Evolutionary conservation across 2,329 filamentous ascomycete species (phyloP), one percentile per base, ranked within the genome.

Genomic region (Bertia moriformis): DNA sequence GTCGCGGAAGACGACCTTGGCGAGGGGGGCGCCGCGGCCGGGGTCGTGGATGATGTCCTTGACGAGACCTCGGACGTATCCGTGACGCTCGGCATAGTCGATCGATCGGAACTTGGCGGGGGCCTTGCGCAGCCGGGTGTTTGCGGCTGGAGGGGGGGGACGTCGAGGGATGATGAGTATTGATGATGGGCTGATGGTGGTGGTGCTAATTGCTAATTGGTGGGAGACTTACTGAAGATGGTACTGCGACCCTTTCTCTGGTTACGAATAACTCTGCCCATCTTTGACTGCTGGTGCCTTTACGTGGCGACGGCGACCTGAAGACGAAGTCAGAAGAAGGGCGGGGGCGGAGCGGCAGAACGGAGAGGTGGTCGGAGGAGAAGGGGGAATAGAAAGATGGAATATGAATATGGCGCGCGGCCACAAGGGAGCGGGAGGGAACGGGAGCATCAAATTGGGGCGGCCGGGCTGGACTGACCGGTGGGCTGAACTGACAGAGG

Each of bases 31-130:
- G 72, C 91, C 91, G 71, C 91, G 88, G 65, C 91, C 91, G 57
- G 88, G 79, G 70, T 98, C 91, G 80, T 98, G 91, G 69, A 98
- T 83, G 69, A 96, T 95, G 61, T 96, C 86, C 79, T 91, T 94
- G 63, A 98, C 88, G 51, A 96, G 77, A 69, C 91, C 91, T 56
- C 91, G 85, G 61, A 93, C 72, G 74, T 98, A 98, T 58, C 91
- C 91, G 78, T 96, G 89, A 63, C 85, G 79, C 74, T 95, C 87
- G 64, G 87, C 79, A 66, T 76, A 98, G 66, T 98, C 91, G 77
- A 95, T 84, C 56, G 77, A 84, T 68, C 91, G 76, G 82, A 98
- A 96, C 71, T 93, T 83, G 61, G 89, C 85, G 50, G 85, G 83
- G 49, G 80, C 78, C 79, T 96, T 95, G 74, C 91, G 89, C 61